Percentiles rank a stretch among this genome's conserved stretches.
phyloP scores from a whole-genome alignment of 179 eudicot genomes.

The Beta macrorhiza region DNA sequence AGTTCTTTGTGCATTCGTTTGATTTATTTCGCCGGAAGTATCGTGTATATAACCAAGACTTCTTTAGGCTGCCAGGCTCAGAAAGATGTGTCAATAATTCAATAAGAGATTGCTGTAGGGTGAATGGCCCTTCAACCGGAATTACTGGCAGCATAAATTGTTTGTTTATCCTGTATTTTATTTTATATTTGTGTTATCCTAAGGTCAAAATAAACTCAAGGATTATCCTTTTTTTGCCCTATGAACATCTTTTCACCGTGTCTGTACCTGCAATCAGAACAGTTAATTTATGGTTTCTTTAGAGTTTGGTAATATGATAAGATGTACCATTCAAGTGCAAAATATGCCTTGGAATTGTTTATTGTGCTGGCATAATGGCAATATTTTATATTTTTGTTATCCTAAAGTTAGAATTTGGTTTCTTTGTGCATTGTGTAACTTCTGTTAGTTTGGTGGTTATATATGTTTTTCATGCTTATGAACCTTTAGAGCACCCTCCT shows the following conservation, averaged over 20 bases:
- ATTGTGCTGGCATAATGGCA: not conserved
- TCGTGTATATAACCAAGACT: conserved; percentile 19
- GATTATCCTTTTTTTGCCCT: not conserved
- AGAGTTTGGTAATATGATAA: not conserved
- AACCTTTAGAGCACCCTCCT: no score
- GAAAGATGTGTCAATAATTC: not conserved
- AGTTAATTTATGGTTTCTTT: not conserved
- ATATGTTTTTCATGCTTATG: no score
- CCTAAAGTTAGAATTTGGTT: no score
- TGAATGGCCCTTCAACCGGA: not conserved
- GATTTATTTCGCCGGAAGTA: not conserved
- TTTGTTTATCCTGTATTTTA: not conserved
- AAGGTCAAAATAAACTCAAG: conserved; percentile 7
- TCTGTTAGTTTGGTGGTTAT: no score
- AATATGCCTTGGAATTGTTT: not conserved
- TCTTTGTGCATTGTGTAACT: no score
- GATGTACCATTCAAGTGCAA: not conserved
- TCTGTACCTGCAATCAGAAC: not conserved
- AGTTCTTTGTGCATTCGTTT: not conserved
- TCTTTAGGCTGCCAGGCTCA: not conserved
- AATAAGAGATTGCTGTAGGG: conserved; percentile 20
- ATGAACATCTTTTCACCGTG: not conserved
- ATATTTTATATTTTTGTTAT: no score
- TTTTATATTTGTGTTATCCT: conserved; percentile 6
- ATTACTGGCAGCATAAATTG: not conserved